Evolutionary conservation across 495 filamentous ascomycete genomes (phyloP), one percentile per base, ranked within the genome.

Genomic region (Cercophora samala): DNA sequence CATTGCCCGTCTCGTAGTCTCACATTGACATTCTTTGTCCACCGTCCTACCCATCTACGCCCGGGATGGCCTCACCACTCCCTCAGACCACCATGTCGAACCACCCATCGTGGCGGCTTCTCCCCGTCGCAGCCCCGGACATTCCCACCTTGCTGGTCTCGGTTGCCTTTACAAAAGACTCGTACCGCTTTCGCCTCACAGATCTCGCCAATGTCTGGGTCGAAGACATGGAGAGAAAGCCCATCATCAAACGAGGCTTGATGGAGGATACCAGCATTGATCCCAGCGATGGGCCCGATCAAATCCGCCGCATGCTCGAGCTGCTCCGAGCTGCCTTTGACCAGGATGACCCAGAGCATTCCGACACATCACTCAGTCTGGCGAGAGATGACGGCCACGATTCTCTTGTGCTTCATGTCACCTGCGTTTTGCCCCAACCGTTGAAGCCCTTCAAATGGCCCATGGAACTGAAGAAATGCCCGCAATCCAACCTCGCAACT

Each of bases 171-270:
- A 65, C 68, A 15, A 64, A 72, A 29, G 73, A 81, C 52, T 85
- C 86, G 53, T 99, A 97, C 79, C 84, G 81, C 11, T 70, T 97
- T 51, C 85, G 88, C 65, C 74, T 97, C 29, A 95, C 94, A 4
- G 95, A 99, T 76, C 85, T 98, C 19, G 90, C 88, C 73, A 83
- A 87, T 66, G 77, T 97, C n/a, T 99, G 95, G 95, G 82, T 82
- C 4, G 93, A 97, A 79, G 79, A 72, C 19, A 78, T 97, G 37
- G 80, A 87, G 51, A 82, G 85, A 29, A 76, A 77, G 59, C 82
- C 83, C 1, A 92, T 98, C 64, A 74, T 90, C 24, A 75, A 82
- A 51, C 84, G 90, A 63, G 91, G 91, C 23, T 77, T 88, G 21
- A 79, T 87, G 9, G 80, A 86, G 68, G 83, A 87, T 51, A 90